phyloP scores from a whole-genome alignment of 73 alveolate genomes.

The Effrenium voratum region DNA sequence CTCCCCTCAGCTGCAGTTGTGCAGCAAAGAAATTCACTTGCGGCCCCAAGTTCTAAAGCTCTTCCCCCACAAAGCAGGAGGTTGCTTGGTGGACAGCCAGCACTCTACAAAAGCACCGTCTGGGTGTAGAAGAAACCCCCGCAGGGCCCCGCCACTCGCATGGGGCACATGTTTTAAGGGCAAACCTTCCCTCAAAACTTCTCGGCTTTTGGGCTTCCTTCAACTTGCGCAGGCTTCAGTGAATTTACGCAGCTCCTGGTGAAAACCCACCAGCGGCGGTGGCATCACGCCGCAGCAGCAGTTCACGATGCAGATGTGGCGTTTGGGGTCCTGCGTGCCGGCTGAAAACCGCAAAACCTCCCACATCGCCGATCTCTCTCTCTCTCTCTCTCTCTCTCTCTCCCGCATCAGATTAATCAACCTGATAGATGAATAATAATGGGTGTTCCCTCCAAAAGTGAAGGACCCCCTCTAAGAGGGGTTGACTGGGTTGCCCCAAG shows the following conservation, averaged over 20 bases:
- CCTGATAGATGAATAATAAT: too few relatives aligned
- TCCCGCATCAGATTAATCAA: too few relatives aligned
- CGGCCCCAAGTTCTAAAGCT: background rate
- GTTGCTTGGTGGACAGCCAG: background rate
- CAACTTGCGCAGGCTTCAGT: background rate
- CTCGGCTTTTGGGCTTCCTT: background rate
- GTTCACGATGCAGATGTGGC: constrained; percentile 54
- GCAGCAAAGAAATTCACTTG: background rate
- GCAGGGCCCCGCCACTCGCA: background rate
- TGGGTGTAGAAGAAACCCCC: too few relatives aligned
- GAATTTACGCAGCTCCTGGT: background rate
- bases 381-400: too few relatives aligned
- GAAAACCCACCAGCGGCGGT: background rate
- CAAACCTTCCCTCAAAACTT: background rate
- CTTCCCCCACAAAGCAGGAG: background rate
- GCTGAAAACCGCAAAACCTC: too few relatives aligned
- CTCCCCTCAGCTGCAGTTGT: too few relatives aligned
- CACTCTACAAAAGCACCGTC: background rate
- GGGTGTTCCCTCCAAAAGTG: too few relatives aligned
- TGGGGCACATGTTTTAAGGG: background rate
- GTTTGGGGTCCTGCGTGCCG: constrained; percentile 76
- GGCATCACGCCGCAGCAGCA: constrained; percentile 48
- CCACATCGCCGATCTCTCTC: too few relatives aligned
- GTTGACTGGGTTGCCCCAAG: too few relatives aligned
- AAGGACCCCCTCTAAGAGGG: too few relatives aligned